Base-by-base conservation (phyloP, 1,284 basidiomycete species). In the Tilletia setariae region DNA sequence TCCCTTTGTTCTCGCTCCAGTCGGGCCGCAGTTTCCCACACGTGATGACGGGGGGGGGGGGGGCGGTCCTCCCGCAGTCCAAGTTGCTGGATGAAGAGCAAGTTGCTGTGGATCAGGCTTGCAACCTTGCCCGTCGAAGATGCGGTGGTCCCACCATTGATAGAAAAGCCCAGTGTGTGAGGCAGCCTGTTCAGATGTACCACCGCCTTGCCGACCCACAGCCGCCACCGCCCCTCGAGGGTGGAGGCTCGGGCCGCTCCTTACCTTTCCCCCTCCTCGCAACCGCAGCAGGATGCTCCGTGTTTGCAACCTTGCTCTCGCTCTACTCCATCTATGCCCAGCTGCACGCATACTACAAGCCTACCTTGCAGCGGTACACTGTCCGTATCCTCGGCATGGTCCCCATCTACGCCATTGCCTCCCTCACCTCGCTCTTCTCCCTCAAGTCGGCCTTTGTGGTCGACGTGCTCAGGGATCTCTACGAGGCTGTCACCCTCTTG, bases 321-420 rank as follows among this genome's bases (percentile, higher is more conserved):
- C 85, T 89, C 43, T 88, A 89, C 81, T 93, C 92, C 1, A 94
- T 98, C 75, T 88, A 87, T 76, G 86, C 93, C 3, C 94, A 98
- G 75, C 86, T 98, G 70, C 91, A 93, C 84, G 72, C 80, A 63
- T 83, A 83, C 63, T 78, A 79, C 69, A 78, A 81, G 68, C 79
- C 82, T 9, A 74, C 70, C 1, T 66, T 81, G 23, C 81, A 74
- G 77, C 91, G 93, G 74, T 92, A 93, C 87, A 94, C 98, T 63
- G 88, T 98, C 49, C 88, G 96, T 69, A 96, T 99, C 80, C 92
- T 98, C 89, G 78, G 98, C 76, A 98, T 98, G 94, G 93, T 97
- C 2, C 93, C 94, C 1, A 85, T 98, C 61, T 98, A 98, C 83
- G 93, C 90, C 1, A 86, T 97, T 25, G 88, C 94, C 0, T 95